These are phyloP conservation scores for Trichoderma orchidacearum DNA, from an alignment of 495 filamentous ascomycete species.

Conservation along the genomic window DNA sequence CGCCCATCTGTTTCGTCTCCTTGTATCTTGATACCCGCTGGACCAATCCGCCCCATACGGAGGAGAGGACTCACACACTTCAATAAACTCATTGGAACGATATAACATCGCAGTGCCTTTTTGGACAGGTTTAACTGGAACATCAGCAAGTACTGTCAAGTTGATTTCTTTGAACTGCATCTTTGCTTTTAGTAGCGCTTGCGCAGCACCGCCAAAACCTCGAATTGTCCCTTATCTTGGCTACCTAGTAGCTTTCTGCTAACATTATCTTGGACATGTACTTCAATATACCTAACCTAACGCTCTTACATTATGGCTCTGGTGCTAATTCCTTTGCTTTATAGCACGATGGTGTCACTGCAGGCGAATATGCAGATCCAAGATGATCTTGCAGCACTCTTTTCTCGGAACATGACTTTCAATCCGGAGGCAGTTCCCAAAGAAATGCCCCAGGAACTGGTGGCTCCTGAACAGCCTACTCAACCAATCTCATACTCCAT, in stretches of 20 bases:
- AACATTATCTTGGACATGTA: background rate
- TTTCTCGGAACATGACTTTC: slow-evolving; percentile 50
- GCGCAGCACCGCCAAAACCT: no score
- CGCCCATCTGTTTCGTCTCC: background rate
- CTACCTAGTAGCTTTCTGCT: no score
- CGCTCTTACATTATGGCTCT: background rate
- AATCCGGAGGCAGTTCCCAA: slow-evolving; percentile 19
- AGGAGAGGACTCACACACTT: background rate
- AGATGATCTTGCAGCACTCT: slow-evolving; percentile 56
- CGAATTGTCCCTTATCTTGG: no score
- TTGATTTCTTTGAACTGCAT: background rate
- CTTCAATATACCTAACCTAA: background rate
- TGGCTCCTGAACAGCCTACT: slow-evolving; percentile 7
- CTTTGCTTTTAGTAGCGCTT: background rate
- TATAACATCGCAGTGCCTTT: background rate
- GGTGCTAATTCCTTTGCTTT: background rate
- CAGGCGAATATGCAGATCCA: slow-evolving; percentile 35
- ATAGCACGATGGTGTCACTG: slow-evolving; percentile 15
- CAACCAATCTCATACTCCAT: slow-evolving; percentile 46
- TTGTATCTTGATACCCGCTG: background rate
- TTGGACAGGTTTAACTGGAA: background rate
- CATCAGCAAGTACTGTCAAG: background rate
- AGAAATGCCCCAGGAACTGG: slow-evolving; percentile 2
- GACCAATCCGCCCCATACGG: background rate
- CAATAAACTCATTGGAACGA: background rate